Evolutionary conservation across 306 rosid species (phyloP), one percentile per base, ranked within the genome.

Genomic region (Urtica urens): DNA sequence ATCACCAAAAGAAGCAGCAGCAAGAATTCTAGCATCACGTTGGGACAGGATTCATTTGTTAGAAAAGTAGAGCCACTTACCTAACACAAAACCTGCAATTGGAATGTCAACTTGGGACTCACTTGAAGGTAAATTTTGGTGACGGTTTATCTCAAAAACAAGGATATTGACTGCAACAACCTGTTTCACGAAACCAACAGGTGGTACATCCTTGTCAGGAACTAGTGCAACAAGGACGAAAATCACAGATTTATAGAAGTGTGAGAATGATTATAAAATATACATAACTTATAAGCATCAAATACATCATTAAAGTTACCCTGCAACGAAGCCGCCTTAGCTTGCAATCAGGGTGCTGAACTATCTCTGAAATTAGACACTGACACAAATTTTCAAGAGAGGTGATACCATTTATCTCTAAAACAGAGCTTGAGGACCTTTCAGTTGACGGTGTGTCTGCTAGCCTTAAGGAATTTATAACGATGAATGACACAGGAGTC

Each of bases 21-120:
- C 26, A 15, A 23, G 16, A 13, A 1, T 45, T 23, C 7, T 5
- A 45, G 14, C 25, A 41, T 20, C 48, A 16, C 22, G 20, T 42
- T n/a, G n/a, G 12, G 12, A 42, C 22, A 23, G 22, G 14, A 42
- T 1, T 7, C 3, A 20, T 42, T 10, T 23, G 3, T 25, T 9
- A 37, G 39, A 39, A 28, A 39, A 46, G 57, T 53, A 28, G 49
- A 38, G 39, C 33, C 63, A 61, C 77, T 60, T 71, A 84, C 97
- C 97, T 73, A 90, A 54, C 56, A 81, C 51, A 74, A 84, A 90
- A 68, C 82, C 71, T 59, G 95, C 95, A 56, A 90, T 70, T 1
- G 90, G 82, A 65, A 90, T 77, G 68, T 79, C 78, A 58, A 83
- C 49, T 61, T 31, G 65, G 37, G 59, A 62, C n/a, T 56, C n/a